A percentile compares a stretch with the other conserved stretches of the same genome.
Conservation (phyloP, 495 filamentous ascomycete genomes). For the Neurospora sp. region DNA sequence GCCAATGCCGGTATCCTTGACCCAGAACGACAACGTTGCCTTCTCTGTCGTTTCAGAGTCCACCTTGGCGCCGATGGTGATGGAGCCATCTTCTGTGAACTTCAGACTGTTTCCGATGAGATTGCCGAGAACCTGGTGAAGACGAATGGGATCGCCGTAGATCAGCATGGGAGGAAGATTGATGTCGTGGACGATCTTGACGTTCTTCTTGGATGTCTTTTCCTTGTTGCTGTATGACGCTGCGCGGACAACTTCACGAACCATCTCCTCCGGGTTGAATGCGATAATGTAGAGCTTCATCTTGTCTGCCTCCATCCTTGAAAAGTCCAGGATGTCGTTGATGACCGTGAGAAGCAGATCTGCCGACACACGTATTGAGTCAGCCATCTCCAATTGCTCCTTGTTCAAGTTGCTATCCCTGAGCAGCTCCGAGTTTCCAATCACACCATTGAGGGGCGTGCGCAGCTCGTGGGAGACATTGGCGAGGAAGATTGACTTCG, state of each 20-base stretch:
- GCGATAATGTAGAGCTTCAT: conserved; percentile 87
- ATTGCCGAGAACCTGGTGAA: conserved; percentile 91
- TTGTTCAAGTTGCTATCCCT: conserved; percentile 65
- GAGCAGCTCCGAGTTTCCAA: conserved; percentile 80
- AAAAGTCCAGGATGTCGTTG: conserved; percentile 91
- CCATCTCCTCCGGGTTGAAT: conserved; percentile 75
- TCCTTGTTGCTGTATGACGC: conserved; percentile 77
- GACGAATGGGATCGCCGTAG: conserved; percentile 76
- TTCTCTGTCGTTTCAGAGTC: conserved; percentile 58
- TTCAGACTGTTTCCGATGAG: conserved; percentile 90
- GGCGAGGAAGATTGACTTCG: conserved; percentile 85
- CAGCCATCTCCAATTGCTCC: conserved; percentile 85
- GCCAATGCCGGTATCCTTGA: conserved; percentile 85
- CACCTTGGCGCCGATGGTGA: conserved; percentile 65
- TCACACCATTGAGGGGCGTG: conserved; percentile 81
- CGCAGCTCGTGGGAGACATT: conserved; percentile 85
- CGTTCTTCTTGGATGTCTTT: conserved; percentile 49
- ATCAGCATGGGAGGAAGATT: conserved; percentile 71
- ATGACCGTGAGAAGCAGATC: conserved; percentile 87
- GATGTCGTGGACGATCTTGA: conserved; percentile 59
- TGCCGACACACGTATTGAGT: conserved; percentile 82
- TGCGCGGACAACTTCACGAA: conserved; percentile 77
- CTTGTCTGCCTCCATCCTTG: conserved; percentile 88
- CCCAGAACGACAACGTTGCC: conserved; percentile 69
- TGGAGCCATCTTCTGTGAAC: conserved; percentile 78